Evolutionary conservation across 192 early-diverging fungal species (phyloP).

Genomic region (Linnemannia hyalina): DNA sequence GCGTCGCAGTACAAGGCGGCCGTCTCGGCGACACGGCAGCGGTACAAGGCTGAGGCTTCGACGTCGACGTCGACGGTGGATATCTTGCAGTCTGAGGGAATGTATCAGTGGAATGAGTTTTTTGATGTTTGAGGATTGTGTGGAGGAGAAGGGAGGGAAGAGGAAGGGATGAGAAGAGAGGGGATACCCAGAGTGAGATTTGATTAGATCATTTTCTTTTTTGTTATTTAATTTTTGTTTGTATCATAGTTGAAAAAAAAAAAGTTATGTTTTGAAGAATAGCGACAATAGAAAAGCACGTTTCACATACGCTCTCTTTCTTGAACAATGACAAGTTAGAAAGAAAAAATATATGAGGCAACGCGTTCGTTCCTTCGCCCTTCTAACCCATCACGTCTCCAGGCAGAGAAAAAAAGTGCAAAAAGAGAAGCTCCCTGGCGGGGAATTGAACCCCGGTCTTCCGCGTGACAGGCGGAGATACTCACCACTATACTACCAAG

Average conservation of each 20-base stretch:
- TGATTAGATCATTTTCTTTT: no score
- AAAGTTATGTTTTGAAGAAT: background rate
- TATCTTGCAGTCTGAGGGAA: constrained; percentile 8
- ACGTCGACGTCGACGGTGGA: background rate
- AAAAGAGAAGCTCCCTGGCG: constrained; percentile 35
- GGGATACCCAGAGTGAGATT: background rate
- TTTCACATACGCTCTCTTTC: no score
- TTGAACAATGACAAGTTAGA: no score
- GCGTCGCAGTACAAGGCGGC: background rate
- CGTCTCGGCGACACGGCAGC: background rate
- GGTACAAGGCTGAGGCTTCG: background rate
- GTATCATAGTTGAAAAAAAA: constrained; percentile 4
- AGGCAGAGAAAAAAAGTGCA: background rate
- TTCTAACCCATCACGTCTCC: no score
- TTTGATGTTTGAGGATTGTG: constrained; percentile 1
- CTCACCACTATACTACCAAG: constrained; percentile 34
- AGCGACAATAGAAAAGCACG: background rate
- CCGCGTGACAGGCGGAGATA: constrained; percentile 43
- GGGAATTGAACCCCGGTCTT: constrained; percentile 47
- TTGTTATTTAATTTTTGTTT: background rate
- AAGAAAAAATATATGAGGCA: no score
- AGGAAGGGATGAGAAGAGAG: background rate
- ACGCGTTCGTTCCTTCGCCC: no score
- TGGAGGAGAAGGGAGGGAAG: background rate
- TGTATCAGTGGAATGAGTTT: constrained; percentile 12